Base-by-base conservation (phyloP, 2,329 filamentous ascomycete species). In the Verticillium alfalfae region DNA sequence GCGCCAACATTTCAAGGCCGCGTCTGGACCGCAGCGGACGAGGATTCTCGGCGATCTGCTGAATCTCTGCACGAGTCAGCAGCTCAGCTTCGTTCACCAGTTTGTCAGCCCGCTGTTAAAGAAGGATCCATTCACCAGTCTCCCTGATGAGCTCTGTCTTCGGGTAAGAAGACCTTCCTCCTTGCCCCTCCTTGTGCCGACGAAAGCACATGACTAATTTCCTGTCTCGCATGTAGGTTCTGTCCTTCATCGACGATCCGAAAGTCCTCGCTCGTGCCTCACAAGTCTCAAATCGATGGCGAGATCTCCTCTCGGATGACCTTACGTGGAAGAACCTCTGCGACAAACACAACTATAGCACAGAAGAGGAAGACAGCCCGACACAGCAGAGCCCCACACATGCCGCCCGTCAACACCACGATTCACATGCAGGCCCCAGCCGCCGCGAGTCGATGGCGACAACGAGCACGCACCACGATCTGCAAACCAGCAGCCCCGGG, bases 281-380 rank as follows among this genome's bases (percentile, higher is more conserved):
- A 5, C 94, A 98, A 74, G 95, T 99, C n/a, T 99, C 95, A 60
- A 88, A 88, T 66, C 86, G 93, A 73, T 99, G 95, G 95, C 86
- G 92, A 65, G 93, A 97, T 75, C 83, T 99, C 8, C 83, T 99
- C 58, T 94, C 90, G 71, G 95, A 99, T 74, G 95, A 99, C 74
- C 93, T 97, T 77, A 96, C 95, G 1, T 99, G 95, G 95, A 97
- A 97, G 79, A 92, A 95, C 64, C 83, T 99, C 22, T 98, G 94
- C 73, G 92, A 96, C 66, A 97, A 97, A 76, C 94, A 97, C 74
- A 93, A 95, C 64, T 99, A 97, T 18, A 52, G 45, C 45, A 52
- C 45, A 26, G 55, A 57, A 22, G 55, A 57, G 55, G 12, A 72
- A 60, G 78, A 75, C 62, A 79, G 78, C 62, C 70, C 58, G 8